phyloP scores from a whole-genome alignment of 176 grass and related monocot genomes.

The Zoysia japonica region DNA sequence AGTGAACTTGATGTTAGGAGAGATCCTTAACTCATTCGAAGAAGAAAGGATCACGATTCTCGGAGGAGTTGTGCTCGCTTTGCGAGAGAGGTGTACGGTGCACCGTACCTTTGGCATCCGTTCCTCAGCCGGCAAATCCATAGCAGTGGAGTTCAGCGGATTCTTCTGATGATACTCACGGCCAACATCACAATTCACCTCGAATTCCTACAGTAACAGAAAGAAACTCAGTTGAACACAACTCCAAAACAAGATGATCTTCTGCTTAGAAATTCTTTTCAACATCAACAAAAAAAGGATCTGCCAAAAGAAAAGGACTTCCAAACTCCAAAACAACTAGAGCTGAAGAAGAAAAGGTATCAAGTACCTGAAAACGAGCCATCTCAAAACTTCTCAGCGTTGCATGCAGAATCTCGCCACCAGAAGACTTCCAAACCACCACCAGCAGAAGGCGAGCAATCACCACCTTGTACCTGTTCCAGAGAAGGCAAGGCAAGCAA shows the following conservation, averaged over 20 bases:
- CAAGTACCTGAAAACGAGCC: conserved; percentile 43
- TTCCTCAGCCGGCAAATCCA: conserved; percentile 37
- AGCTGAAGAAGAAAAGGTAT: background rate
- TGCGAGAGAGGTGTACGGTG: background rate
- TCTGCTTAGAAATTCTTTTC: background rate
- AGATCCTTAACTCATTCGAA: background rate
- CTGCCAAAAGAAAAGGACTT: too few relatives aligned
- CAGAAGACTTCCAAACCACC: too few relatives aligned
- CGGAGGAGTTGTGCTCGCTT: background rate
- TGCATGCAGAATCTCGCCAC: background rate
- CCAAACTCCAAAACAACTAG: background rate
- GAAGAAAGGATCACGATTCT: background rate
- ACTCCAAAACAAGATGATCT: background rate
- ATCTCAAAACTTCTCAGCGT: background rate
- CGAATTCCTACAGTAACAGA: conserved; percentile 26
- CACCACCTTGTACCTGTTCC: too few relatives aligned
- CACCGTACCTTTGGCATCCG: conserved; percentile 56
- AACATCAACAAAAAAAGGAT: background rate
- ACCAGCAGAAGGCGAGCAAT: too few relatives aligned
- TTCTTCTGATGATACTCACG: conserved; percentile 16
- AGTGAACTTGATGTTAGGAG: conserved; percentile 15
- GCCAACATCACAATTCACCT: background rate
- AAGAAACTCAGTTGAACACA: background rate
- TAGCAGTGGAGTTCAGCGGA: background rate
- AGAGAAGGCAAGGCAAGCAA: too few relatives aligned